These are phyloP conservation scores for Fusarium xylarioides DNA, from an alignment of 2,329 filamentous ascomycete genomes.

Conservation along the genomic window DNA sequence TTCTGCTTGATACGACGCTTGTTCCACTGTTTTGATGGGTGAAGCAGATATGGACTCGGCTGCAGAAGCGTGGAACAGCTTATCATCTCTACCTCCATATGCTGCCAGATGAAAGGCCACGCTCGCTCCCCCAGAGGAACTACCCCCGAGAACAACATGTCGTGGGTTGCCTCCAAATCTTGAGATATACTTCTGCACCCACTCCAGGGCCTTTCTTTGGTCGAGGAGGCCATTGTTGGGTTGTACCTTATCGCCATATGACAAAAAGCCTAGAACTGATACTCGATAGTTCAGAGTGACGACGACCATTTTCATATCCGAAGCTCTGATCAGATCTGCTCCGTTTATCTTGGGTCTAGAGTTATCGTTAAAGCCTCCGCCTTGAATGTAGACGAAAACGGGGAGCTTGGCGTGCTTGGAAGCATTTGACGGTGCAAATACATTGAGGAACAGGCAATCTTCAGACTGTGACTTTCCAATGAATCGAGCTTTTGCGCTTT, in stretches of 20 bases:
- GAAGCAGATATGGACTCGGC: constrained; percentile 63
- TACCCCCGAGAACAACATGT: constrained; percentile 74
- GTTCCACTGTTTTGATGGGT: constrained; percentile 53
- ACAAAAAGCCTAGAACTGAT: constrained; percentile 76
- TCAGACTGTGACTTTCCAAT: constrained; percentile 55
- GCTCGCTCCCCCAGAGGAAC: constrained; percentile 71
- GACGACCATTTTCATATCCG: constrained; percentile 69
- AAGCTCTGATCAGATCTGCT: constrained; percentile 63
- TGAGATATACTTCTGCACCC: constrained; percentile 72
- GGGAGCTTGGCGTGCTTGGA: constrained; percentile 63
- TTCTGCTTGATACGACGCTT: constrained; percentile 62
- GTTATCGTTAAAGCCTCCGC: constrained; percentile 66
- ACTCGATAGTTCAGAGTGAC: constrained; percentile 82
- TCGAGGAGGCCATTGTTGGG: constrained; percentile 77
- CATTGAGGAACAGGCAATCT: constrained; percentile 75
- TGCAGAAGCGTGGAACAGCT: constrained; percentile 61
- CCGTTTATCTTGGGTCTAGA: constrained; percentile 65
- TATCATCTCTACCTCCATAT: constrained; percentile 57
- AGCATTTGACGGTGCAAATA: constrained; percentile 66
- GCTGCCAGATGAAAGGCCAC: constrained; percentile 70
- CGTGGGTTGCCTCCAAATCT: constrained; percentile 74
- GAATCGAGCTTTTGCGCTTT: constrained; percentile 19
- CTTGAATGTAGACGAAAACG: constrained; percentile 68
- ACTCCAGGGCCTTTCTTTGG: constrained; percentile 73
- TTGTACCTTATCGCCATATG: constrained; percentile 63